Evolutionary conservation across 2,329 filamentous ascomycete species (phyloP).

Genomic region (Pseudogymnoascus pannorum): DNA sequence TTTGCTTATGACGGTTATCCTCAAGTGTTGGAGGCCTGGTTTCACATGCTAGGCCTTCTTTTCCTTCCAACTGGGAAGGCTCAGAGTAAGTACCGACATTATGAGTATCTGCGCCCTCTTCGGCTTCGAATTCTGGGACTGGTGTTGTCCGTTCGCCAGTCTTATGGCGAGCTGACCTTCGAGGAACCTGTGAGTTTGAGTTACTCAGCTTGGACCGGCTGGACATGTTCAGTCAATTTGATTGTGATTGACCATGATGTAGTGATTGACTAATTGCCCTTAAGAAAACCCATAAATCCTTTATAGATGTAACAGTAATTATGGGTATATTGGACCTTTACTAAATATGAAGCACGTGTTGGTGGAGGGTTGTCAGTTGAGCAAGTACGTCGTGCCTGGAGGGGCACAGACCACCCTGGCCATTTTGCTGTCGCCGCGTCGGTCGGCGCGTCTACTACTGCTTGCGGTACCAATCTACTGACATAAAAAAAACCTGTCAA

Average conservation of each 20-base stretch:
- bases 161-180: not conserved
- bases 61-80: not conserved
- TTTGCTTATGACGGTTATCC: not conserved
- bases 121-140: not conserved
- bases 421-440: slow-evolving; percentile 7
- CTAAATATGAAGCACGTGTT: slow-evolving; percentile 3
- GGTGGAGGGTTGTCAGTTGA: not conserved
- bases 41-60: not conserved
- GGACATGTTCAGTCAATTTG: not conserved
- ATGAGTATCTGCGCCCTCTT: not conserved
- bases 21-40: not conserved
- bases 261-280: not conserved
- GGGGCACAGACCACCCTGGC: not conserved
- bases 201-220: slow-evolving; percentile 1
- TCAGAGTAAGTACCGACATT: not conserved
- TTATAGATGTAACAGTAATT: not conserved
- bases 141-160: not conserved
- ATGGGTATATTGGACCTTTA: not conserved
- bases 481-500: slow-evolving; percentile 3
- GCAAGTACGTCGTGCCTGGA: not conserved
- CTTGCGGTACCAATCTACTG: not conserved
- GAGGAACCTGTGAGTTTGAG: slow-evolving; percentile 4
- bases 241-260: not conserved
- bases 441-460: not conserved
- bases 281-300: not conserved